phyloP scores from a whole-genome alignment of 2,329 filamentous ascomycete species.

The Arthrobotrys musiformis region DNA sequence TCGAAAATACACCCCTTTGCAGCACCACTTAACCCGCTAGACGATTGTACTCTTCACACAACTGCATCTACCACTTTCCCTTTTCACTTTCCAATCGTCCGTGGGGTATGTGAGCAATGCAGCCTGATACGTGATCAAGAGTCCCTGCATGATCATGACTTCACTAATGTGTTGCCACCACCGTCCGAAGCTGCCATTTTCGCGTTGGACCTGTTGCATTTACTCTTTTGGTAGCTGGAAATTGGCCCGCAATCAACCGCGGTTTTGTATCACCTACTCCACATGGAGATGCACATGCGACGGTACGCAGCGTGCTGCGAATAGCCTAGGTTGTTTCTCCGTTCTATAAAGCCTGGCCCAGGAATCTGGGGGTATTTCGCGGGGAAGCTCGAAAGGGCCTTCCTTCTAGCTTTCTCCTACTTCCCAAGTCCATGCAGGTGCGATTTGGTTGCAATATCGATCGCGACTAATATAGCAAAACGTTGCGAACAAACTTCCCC shows the following conservation, averaged over 20 bases:
- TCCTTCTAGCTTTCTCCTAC: background rate
- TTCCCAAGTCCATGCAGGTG: background rate
- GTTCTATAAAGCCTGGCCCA: conserved; percentile 19
- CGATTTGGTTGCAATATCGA: background rate
- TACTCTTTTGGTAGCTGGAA: background rate
- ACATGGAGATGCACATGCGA: conserved; percentile 24
- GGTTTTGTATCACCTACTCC: conserved; percentile 34
- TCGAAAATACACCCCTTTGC: too few species aligned
- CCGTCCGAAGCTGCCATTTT: background rate
- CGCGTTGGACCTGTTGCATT: conserved; percentile 51
- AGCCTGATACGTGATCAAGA: too few species aligned
- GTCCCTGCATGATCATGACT: too few species aligned
- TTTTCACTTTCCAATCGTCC: too few species aligned
- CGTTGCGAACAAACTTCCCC: background rate
- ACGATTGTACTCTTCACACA: too few species aligned
- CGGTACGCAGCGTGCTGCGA: conserved; percentile 6
- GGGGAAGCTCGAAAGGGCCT: too few species aligned
- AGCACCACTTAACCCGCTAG: too few species aligned
- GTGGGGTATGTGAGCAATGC: too few species aligned
- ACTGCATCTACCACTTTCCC: too few species aligned
- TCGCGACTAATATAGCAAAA: background rate
- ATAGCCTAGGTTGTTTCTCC: conserved; percentile 43
- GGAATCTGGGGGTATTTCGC: conserved; percentile 27
- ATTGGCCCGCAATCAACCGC: conserved; percentile 55
- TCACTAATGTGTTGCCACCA: background rate